Evolutionary conservation across 139 green algal genomes (phyloP).

Genomic region (Coelastrella sp.): DNA sequence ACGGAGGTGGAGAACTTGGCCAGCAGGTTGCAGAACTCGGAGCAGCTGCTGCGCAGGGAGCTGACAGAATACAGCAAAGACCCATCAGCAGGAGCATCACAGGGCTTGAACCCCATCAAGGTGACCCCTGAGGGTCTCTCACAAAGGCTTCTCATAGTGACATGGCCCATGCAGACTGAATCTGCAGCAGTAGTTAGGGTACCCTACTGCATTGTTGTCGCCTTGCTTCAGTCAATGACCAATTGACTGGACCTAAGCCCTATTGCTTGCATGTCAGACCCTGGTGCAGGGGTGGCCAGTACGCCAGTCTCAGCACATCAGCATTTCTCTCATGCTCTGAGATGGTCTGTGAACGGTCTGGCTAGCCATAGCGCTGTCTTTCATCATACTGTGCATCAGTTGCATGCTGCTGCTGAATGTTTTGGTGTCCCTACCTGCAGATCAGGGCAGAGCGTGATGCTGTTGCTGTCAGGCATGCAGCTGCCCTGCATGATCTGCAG

Average conservation of each 20-base stretch:
- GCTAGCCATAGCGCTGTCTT: too few relatives aligned
- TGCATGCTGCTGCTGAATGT: too few relatives aligned
- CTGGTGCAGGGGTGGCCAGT: too few relatives aligned
- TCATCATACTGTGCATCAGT: too few relatives aligned
- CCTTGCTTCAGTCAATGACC: too few relatives aligned
- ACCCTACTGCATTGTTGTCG: background rate
- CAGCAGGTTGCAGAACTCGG: background rate
- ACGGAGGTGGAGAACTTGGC: constrained; percentile 1
- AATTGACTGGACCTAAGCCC: too few relatives aligned
- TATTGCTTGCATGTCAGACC: too few relatives aligned
- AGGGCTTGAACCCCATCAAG: constrained; percentile 40
- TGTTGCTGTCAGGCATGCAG: constrained; percentile 11
- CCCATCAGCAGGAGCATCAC: constrained; percentile 34
- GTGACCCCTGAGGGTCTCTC: background rate
- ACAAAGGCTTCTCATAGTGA: too few relatives aligned
- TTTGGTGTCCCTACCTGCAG: background rate
- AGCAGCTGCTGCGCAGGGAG: constrained; percentile 14
- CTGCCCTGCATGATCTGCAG: constrained; percentile 20
- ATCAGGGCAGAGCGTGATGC: constrained; percentile 30
- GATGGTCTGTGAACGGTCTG: too few relatives aligned
- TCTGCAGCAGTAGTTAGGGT: background rate
- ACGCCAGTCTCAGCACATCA: too few relatives aligned
- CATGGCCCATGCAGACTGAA: too few relatives aligned
- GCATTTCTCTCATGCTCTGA: too few relatives aligned
- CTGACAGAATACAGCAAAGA: constrained; percentile 29